Conservation (phyloP, 2,329 filamentous ascomycete genomes). For the Xylaria hypoxylon region DNA sequence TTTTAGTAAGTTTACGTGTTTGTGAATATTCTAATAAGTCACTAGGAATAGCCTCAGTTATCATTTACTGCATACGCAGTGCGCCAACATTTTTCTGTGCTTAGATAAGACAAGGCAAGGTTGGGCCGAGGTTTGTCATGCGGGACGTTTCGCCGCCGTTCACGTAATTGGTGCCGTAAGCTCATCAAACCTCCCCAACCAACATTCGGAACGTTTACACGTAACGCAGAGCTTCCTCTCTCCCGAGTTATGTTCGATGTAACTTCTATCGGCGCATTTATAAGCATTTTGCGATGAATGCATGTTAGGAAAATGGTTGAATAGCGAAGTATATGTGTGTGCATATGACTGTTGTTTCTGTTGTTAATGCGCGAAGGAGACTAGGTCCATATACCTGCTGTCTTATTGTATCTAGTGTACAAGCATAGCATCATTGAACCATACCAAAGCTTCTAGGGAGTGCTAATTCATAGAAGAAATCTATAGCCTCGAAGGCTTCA, state of each 20-base stretch:
- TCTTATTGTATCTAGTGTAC: too few species aligned
- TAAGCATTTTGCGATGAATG: not conserved
- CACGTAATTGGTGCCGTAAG: slow-evolving; percentile 25
- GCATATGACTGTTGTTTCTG: too few species aligned
- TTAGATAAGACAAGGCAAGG: not conserved
- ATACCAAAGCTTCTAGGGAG: not conserved
- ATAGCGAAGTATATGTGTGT: too few species aligned
- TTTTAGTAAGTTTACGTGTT: too few species aligned
- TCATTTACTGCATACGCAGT: too few species aligned
- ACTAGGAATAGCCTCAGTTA: too few species aligned
- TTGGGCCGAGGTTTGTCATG: slow-evolving; percentile 20
- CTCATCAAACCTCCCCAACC: not conserved
- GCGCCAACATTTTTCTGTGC: not conserved
- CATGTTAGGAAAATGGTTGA: too few species aligned
- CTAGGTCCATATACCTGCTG: not conserved
- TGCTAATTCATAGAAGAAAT: not conserved
- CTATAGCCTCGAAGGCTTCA: too few species aligned
- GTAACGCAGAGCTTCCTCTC: slow-evolving; percentile 4
- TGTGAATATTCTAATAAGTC: too few species aligned
- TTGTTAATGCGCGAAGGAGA: too few species aligned
- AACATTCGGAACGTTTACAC: not conserved
- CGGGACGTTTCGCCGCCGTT: slow-evolving; percentile 1
- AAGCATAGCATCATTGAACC: not conserved
- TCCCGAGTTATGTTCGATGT: not conserved
- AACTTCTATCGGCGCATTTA: not conserved